phyloP scores from a whole-genome alignment of 106 monocot genomes.

The Alisma plantagoaquatica region DNA sequence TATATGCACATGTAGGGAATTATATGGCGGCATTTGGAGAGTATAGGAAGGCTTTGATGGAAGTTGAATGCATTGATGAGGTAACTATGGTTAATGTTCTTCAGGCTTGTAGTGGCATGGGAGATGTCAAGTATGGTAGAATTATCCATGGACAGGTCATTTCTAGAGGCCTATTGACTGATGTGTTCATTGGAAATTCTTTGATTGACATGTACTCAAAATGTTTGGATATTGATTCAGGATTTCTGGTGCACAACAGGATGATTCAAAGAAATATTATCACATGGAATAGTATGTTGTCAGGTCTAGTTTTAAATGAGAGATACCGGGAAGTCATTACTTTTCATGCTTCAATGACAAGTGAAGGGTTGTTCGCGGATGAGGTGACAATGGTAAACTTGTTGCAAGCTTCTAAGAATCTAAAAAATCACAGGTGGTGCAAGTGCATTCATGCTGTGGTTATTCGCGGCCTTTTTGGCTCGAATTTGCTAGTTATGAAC shows the following conservation, averaged over 20 bases:
- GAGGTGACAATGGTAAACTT: conserved; percentile 60
- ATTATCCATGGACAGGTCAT: conserved; percentile 38
- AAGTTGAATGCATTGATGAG: conserved; percentile 29
- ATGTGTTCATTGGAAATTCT: conserved; percentile 67
- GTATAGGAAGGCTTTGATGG: conserved; percentile 31
- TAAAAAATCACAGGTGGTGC: conserved; percentile 26
- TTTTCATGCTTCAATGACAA: conserved; percentile 32
- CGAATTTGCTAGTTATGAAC: conserved; percentile 32
- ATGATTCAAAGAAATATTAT: conserved; percentile 45
- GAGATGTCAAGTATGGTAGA: conserved; percentile 23
- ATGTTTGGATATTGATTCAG: conserved; percentile 43
- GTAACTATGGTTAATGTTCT: conserved; percentile 46
- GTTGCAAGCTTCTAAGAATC: conserved; percentile 45
- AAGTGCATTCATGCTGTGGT: conserved; percentile 49
- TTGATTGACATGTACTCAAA: conserved; percentile 74
- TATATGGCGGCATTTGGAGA: conserved; percentile 17
- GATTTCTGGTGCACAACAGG: conserved; percentile 18
- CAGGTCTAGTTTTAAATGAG: conserved; percentile 45
- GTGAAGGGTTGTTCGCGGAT: conserved; percentile 17
- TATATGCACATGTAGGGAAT: conserved; percentile 23
- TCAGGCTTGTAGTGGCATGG: conserved; percentile 39
- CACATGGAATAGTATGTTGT: conserved; percentile 77
- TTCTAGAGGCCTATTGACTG: conserved; percentile 38
- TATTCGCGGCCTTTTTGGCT: conserved; percentile 19
- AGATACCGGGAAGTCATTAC: conserved; percentile 29